Conservation (phyloP, 148 eudicot species). For the Rheum nobile region DNA sequence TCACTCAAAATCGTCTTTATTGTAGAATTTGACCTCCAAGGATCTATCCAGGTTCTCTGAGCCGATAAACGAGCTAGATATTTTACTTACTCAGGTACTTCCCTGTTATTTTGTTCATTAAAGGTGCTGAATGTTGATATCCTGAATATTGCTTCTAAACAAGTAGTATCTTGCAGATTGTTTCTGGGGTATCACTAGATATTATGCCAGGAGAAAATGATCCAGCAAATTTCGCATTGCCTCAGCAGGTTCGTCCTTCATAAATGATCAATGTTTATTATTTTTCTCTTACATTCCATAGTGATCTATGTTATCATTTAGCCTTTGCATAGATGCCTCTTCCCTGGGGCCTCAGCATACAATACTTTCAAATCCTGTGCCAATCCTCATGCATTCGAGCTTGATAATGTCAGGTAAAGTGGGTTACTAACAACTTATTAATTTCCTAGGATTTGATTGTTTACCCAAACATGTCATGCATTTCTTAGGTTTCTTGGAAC, state of each 20-base stretch:
- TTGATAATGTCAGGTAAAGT: constrained; percentile 61
- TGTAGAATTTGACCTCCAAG: constrained; percentile 75
- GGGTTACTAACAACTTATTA: background rate
- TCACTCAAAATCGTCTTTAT: constrained; percentile 3
- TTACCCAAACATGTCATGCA: background rate
- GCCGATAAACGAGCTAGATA: constrained; percentile 85
- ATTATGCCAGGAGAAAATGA: constrained; percentile 89
- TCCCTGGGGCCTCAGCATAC: constrained; percentile 76
- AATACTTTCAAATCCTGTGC: constrained; percentile 87
- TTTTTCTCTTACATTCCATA: background rate
- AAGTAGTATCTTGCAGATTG: constrained; percentile 46
- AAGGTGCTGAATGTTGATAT: background rate
- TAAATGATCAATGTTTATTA: background rate
- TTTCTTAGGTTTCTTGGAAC: constrained; percentile 82
- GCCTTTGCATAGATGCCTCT: constrained; percentile 89
- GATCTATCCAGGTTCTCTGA: constrained; percentile 74
- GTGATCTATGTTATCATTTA: constrained; percentile 16
- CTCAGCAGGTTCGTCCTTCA: constrained; percentile 65
- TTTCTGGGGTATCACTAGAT: constrained; percentile 74
- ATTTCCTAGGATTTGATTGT: background rate
- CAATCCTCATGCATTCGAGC: constrained; percentile 80
- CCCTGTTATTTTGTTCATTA: background rate
- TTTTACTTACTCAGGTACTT: constrained; percentile 78
- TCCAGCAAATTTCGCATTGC: constrained; percentile 82
- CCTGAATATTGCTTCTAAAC: background rate